Evolutionary conservation across 768 basidiomycete species (phyloP).

Genomic region (Xerocomus potaroensis): DNA sequence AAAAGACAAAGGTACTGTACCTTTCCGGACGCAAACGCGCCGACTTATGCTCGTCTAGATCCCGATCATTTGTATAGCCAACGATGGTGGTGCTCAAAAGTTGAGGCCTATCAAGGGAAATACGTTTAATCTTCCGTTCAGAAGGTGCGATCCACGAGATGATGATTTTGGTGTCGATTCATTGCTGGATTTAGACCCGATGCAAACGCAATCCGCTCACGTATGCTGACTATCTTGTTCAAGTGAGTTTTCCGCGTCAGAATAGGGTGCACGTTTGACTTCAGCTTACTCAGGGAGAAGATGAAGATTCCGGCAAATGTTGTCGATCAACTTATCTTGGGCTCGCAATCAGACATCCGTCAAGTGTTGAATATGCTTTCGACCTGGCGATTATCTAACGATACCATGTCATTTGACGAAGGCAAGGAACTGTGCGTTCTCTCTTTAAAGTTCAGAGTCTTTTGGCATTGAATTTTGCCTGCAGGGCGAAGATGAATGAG

Average conservation of each 20-base stretch:
- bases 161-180: not conserved
- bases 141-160: constrained; percentile 47
- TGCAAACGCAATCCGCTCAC: constrained; percentile 70
- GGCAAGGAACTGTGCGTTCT: constrained; percentile 78
- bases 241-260: constrained; percentile 53
- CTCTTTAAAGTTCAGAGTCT: too few relatives aligned
- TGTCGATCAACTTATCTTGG: constrained; percentile 83
- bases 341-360: constrained; percentile 93
- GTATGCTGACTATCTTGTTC: constrained; percentile 83
- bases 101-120: constrained; percentile 78
- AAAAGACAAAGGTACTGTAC: constrained; percentile 73
- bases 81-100: constrained; percentile 83
- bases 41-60: constrained; percentile 46
- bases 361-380: constrained; percentile 98
- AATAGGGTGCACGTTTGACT: not conserved
- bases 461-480: too few relatives aligned
- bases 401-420: constrained; percentile 86
- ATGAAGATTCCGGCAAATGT: constrained; percentile 91
- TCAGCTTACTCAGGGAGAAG: constrained; percentile 60
- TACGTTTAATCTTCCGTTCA: constrained; percentile 74
- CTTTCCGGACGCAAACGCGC: too few relatives aligned
- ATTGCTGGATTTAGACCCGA: constrained; percentile 54
- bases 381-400: constrained; percentile 86
- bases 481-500: constrained; percentile 83
- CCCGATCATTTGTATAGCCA: constrained; percentile 97